Conservation (phyloP, 768 basidiomycete genomes). For the Boletus pseudopeckii region DNA sequence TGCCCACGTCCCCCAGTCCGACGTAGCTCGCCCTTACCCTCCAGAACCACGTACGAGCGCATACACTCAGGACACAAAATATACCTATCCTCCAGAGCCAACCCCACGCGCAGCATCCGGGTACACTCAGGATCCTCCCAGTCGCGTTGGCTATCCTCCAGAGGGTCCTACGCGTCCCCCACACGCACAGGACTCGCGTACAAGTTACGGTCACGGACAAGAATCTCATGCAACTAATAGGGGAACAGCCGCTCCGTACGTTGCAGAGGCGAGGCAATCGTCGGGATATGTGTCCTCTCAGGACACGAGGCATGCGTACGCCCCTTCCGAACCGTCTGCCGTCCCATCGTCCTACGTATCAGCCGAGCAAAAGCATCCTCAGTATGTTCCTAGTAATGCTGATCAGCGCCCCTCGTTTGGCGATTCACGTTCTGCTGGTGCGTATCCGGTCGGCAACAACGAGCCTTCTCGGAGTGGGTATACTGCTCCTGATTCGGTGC, state of each 20-base stretch:
- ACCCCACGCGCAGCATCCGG: constrained; percentile 10
- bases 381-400: constrained; percentile 15
- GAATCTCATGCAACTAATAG: constrained; percentile 17
- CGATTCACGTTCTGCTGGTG: constrained; percentile 20
- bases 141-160: constrained; percentile 11
- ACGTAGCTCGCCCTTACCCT: constrained; percentile 17
- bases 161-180: constrained; percentile 16
- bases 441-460: constrained; percentile 9
- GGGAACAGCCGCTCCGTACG: constrained; percentile 2
- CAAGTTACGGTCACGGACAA: constrained; percentile 14
- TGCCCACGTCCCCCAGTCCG: constrained; percentile 11
- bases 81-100: constrained; percentile 19
- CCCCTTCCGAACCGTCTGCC: constrained; percentile 13
- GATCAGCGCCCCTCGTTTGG: constrained; percentile 21
- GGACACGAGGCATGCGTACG: constrained; percentile 22
- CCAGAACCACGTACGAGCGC: constrained; percentile 18
- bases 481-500: constrained; percentile 14
- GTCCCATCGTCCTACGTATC: constrained; percentile 14
- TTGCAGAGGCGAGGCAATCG: constrained; percentile 20
- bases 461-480: constrained; percentile 16
- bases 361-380: constrained; percentile 21
- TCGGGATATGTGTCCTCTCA: constrained; percentile 18
- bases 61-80: constrained; percentile 25
- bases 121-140: constrained; percentile 16
- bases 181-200: constrained; percentile 18